These are phyloP conservation scores for Eucalyptus marginata DNA, from an alignment of 345 rosid genomes.

Conservation along the genomic window DNA sequence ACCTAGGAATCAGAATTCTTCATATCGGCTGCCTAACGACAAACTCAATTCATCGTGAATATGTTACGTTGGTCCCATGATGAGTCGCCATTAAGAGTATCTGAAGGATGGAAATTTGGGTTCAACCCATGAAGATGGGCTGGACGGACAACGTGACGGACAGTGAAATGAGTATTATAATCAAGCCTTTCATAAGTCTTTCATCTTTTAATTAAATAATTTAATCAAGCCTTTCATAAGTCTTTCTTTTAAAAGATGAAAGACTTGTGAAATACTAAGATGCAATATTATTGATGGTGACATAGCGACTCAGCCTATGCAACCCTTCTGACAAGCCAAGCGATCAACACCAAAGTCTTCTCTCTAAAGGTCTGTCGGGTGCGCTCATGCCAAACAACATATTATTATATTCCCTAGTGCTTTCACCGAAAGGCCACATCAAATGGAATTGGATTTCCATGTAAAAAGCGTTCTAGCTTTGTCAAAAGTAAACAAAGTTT, in stretches of 20 bases:
- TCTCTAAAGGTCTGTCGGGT: background rate
- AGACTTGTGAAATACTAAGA: background rate
- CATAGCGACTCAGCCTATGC: background rate
- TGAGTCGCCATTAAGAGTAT: no score
- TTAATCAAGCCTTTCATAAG: no score
- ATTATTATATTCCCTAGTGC: background rate
- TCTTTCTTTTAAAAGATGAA: no score
- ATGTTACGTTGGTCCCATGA: no score
- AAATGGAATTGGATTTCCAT: background rate
- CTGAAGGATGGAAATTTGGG: no score
- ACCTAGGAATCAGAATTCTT: no score
- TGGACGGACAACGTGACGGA: rapidly evolving
- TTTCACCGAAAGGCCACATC: background rate
- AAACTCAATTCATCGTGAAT: no score
- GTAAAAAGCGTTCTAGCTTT: background rate
- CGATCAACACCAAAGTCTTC: background rate
- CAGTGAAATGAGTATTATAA: no score
- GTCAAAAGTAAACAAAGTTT: background rate
- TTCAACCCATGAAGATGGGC: no score
- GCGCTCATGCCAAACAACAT: background rate
- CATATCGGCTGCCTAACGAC: rapidly evolving
- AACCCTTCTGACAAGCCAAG: background rate
- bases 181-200: no score
- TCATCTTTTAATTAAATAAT: no score
- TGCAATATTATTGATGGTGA: background rate